phyloP scores from a whole-genome alignment of 345 rosid genomes.

The Lumnitzera racemosa region DNA sequence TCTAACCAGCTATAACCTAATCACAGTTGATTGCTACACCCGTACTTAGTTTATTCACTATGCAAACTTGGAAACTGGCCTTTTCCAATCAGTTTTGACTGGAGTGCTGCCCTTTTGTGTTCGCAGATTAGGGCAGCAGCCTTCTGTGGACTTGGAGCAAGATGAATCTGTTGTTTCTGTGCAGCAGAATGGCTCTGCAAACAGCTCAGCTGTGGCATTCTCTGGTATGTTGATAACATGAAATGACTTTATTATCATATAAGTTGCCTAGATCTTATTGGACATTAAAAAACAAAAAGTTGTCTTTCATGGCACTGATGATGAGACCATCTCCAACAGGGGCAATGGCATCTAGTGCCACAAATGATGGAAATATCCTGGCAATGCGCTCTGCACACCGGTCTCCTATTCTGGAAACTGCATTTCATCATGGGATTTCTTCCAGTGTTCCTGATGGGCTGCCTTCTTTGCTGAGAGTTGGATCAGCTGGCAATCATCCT shows the following conservation, averaged over 20 bases:
- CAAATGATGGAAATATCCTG: conserved; percentile 52
- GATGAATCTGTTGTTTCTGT: conserved; percentile 19
- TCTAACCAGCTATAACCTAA: too few species aligned
- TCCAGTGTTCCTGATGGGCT: conserved; percentile 62
- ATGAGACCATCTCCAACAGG: conserved; percentile 40
- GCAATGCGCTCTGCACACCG: conserved; percentile 33
- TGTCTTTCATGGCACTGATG: conserved; percentile 18
- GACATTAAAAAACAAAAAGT: neutral
- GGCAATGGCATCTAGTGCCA: conserved; percentile 30
- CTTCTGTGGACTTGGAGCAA: conserved; percentile 21
- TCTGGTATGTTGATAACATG: conserved; percentile 25
- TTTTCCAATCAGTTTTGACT: too few species aligned
- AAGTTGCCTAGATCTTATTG: too few species aligned
- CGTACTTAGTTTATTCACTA: too few species aligned
- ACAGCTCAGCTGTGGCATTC: conserved; percentile 19
- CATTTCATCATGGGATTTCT: conserved; percentile 35
- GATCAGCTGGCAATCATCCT: conserved; percentile 47
- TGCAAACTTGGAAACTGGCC: too few species aligned
- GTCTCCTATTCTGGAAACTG: conserved; percentile 55
- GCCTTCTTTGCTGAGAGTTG: conserved; percentile 48
- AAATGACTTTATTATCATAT: neutral
- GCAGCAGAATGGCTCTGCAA: conserved; percentile 28
- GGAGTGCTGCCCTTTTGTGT: neutral
- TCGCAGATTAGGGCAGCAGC: conserved; percentile 28
- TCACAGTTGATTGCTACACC: too few species aligned